phyloP scores from a whole-genome alignment of 1,284 basidiomycete genomes.

The Tausonia pullulans region DNA sequence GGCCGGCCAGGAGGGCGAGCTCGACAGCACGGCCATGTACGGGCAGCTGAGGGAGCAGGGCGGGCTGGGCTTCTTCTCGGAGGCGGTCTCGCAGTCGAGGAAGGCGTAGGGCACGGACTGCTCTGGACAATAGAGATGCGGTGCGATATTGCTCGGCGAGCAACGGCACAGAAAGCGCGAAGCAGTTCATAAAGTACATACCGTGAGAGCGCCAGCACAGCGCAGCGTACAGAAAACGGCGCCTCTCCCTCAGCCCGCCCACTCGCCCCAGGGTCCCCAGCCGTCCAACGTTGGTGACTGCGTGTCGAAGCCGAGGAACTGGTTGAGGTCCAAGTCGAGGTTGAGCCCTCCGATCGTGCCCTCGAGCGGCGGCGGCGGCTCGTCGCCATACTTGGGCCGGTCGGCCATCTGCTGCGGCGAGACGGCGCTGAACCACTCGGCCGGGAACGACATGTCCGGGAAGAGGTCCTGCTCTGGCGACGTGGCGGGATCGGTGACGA shows the following conservation, averaged over 20 bases:
- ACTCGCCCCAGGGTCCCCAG: not conserved
- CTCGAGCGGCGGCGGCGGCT: not conserved
- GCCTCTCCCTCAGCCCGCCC: not conserved
- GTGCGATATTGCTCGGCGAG: too few species aligned
- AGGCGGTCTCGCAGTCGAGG: too few species aligned
- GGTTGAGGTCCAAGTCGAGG: not conserved
- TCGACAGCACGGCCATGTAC: conserved; percentile 12
- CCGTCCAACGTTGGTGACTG: not conserved
- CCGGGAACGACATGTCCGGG: not conserved
- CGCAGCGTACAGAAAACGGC: too few species aligned
- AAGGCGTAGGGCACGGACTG: too few species aligned
- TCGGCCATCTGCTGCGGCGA: too few species aligned
- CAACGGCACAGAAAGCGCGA: too few species aligned
- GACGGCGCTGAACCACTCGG: not conserved
- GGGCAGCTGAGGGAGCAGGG: conserved; percentile 6
- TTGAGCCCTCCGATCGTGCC: not conserved
- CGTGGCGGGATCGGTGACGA: too few species aligned
- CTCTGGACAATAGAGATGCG: too few species aligned
- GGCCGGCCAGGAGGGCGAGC: not conserved
- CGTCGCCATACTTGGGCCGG: not conserved
- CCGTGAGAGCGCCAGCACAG: too few species aligned
- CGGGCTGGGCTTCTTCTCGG: conserved; percentile 3
- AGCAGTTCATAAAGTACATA: too few species aligned
- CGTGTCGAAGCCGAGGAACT: not conserved
- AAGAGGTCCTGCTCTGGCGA: not conserved